Conservation (phyloP, 352 stramenopile species). For the Phytophthora cactorum region DNA sequence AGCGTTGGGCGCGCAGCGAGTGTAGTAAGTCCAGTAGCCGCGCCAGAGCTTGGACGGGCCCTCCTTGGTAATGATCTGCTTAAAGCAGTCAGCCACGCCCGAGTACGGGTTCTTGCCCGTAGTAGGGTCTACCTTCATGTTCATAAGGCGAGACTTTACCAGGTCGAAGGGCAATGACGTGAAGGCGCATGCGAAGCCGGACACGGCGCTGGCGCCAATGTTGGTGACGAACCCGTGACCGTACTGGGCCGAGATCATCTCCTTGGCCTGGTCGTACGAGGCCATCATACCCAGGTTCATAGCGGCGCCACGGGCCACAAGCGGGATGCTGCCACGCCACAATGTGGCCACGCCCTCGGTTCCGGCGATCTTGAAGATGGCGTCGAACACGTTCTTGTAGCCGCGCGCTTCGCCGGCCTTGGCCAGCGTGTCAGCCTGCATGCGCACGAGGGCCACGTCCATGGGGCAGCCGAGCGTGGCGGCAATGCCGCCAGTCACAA, state of each 20-base stretch:
- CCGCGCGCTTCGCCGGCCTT: constrained; percentile 91
- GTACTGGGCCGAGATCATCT: constrained; percentile 79
- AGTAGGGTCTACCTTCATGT: constrained; percentile 93
- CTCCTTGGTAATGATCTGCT: constrained; percentile 96
- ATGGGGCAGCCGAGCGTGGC: constrained; percentile 98
- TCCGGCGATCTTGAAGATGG: constrained; percentile 88
- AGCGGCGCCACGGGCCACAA: constrained; percentile 96
- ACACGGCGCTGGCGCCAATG: constrained; percentile 93
- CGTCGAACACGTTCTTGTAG: constrained; percentile 99
- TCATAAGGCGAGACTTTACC: constrained; percentile 98
- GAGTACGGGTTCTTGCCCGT: constrained; percentile 95
- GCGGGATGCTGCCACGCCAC: constrained; percentile 91
- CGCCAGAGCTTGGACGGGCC: constrained; percentile 96
- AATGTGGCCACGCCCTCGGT: constrained; percentile 91
- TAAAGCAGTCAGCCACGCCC: constrained; percentile 95
- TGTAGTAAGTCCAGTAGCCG: constrained; percentile 99
- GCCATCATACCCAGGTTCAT: constrained; percentile 99
- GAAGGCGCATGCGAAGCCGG: constrained; percentile 97
- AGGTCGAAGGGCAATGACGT: constrained; percentile 99
- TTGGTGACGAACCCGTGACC: constrained; percentile 90
- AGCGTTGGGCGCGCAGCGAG: constrained; percentile 97
- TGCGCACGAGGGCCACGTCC: constrained; percentile 97
- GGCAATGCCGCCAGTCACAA: constrained; percentile 86
- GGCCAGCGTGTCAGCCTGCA: constrained; percentile 97
- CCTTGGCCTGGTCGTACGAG: constrained; percentile 99